Evolutionary conservation across 257 asterid species (phyloP).

Genomic region (Osmanthus fragrans): DNA sequence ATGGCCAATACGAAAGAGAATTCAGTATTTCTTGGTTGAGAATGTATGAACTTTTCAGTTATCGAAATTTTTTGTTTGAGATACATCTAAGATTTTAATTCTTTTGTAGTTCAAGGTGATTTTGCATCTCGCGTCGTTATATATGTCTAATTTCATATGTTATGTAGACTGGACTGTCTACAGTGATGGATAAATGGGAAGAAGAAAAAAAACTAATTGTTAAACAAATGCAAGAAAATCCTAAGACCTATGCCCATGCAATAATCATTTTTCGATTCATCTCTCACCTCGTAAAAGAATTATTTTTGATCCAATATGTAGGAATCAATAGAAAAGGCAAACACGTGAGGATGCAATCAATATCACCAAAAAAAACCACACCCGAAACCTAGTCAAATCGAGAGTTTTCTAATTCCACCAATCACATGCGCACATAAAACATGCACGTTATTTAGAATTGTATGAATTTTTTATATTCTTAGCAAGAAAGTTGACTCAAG

Average conservation of each 20-base stretch:
- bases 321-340: neutral
- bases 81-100: no score
- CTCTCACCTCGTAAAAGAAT: neutral
- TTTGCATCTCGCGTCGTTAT: no score
- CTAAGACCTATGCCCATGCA: neutral
- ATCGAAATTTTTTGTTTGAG: no score
- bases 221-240: neutral
- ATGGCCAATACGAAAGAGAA: no score
- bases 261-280: neutral
- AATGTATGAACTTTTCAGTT: no score
- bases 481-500: neutral
- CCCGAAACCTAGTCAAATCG: neutral
- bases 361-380: neutral
- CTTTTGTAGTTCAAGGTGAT: no score
- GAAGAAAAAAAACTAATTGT: neutral
- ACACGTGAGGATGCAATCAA: neutral
- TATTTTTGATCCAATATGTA: neutral
- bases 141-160: no score
- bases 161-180: neutral
- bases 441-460: neutral
- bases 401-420: neutral
- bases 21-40: no score
- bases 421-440: neutral
- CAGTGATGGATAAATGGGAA: neutral
- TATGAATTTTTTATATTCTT: neutral